phyloP scores from a whole-genome alignment of 2,329 filamentous ascomycete genomes.

The Penicillium nordicum region DNA sequence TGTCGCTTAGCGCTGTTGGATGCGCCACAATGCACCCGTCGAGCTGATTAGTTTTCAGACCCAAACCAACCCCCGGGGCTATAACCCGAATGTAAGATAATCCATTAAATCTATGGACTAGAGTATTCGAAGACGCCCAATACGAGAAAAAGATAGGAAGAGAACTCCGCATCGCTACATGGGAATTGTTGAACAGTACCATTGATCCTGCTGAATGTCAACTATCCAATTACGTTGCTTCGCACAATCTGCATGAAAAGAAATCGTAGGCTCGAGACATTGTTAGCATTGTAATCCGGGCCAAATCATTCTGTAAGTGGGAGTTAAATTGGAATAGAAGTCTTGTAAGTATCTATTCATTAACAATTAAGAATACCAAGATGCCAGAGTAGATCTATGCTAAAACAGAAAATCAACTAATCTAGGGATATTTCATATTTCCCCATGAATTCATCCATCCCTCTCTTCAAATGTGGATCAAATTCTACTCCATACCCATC shows the following conservation, averaged over 20 bases:
- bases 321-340: not conserved
- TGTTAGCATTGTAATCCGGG: not conserved
- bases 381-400: not conserved
- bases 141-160: not conserved
- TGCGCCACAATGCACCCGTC: not conserved
- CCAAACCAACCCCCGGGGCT: too few species aligned
- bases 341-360: too few species aligned
- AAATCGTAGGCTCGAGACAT: not conserved
- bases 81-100: not conserved
- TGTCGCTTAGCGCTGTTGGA: not conserved
- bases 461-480: not conserved
- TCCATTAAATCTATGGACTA: not conserved
- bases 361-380: not conserved
- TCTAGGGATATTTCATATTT: too few species aligned
- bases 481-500: not conserved
- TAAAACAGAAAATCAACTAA: not conserved
- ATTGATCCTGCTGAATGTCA: too few species aligned
- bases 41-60: not conserved
- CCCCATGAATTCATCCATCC: not conserved
- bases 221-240: not conserved
- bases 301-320: not conserved
- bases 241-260: not conserved
- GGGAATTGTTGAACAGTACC: not conserved
- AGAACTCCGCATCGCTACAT: not conserved
- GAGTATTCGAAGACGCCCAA: not conserved